Evolutionary conservation across 163 green algal genomes (phyloP).

Genomic region (Chlamydomonas reinhardtii): DNA sequence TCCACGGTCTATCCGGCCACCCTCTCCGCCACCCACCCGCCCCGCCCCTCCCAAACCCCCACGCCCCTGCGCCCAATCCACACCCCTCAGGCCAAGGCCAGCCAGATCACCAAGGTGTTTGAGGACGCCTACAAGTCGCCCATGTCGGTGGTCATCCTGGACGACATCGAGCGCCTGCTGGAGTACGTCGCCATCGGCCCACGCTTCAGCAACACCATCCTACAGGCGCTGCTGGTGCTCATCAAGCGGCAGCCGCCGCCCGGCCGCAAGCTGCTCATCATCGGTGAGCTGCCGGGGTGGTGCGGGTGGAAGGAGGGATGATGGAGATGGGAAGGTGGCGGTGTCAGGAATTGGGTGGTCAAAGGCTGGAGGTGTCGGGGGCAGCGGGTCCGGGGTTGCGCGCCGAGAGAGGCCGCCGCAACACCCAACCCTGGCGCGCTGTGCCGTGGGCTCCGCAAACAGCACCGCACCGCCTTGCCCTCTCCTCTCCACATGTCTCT

Average conservation of each 20-base stretch:
- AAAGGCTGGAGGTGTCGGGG: too few species aligned
- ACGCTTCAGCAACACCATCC: conserved; percentile 93
- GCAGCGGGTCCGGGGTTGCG: too few species aligned
- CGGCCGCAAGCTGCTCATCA: conserved; percentile 89
- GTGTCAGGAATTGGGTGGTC: too few species aligned
- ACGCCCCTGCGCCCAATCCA: too few species aligned
- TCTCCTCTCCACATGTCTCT: neutral
- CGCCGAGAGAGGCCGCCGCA: too few species aligned
- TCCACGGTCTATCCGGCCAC: too few species aligned
- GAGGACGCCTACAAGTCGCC: conserved; percentile 97
- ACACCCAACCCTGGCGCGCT: too few species aligned
- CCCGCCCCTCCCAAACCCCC: too few species aligned
- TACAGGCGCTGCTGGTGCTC: conserved; percentile 92
- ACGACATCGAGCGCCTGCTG: conserved; percentile 98
- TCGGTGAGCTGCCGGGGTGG: conserved; percentile 61
- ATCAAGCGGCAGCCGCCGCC: conserved; percentile 91
- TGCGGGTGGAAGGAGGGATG: neutral
- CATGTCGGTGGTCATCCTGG: conserved; percentile 94
- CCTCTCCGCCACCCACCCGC: too few species aligned
- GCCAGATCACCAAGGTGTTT: conserved; percentile 91
- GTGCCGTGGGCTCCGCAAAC: too few species aligned
- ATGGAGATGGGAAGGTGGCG: neutral
- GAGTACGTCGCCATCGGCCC: conserved; percentile 96
- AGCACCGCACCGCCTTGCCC: neutral
- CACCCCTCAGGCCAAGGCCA: conserved; percentile 77